Conservation (phyloP, 2,329 filamentous ascomycete genomes). For the Moelleriella libera region DNA sequence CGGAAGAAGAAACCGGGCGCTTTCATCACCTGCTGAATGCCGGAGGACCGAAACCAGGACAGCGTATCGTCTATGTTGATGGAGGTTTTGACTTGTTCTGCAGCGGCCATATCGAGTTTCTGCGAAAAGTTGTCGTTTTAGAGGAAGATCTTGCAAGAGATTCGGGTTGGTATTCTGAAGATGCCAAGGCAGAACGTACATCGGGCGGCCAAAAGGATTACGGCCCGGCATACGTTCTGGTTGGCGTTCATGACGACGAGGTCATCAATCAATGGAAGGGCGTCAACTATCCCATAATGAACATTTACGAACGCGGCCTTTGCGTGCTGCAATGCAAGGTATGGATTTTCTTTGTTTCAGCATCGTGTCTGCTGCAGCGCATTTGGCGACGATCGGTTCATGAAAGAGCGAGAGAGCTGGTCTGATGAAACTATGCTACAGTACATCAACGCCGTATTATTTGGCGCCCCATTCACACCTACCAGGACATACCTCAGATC, state of each 20-base stretch:
- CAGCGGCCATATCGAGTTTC: constrained; percentile 91
- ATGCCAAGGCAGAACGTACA: constrained; percentile 47
- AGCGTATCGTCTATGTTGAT: constrained; percentile 86
- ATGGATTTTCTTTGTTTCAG: constrained; percentile 14
- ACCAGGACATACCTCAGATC: constrained; percentile 62
- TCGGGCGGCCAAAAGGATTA: constrained; percentile 54
- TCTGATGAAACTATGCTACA: constrained; percentile 17
- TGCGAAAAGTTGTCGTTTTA: constrained; percentile 58
- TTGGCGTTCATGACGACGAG: constrained; percentile 85
- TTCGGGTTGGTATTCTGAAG: constrained; percentile 61
- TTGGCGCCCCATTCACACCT: constrained; percentile 80
- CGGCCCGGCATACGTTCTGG: constrained; percentile 72
- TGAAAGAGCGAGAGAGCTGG: no score
- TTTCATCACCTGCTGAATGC: constrained; percentile 60
- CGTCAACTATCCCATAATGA: constrained; percentile 99
- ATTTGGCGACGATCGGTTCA: no score
- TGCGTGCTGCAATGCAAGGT: constrained; percentile 92
- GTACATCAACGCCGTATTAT: constrained; percentile 79
- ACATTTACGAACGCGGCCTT: constrained; percentile 88
- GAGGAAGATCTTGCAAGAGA: constrained; percentile 57
- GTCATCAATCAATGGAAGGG: constrained; percentile 97
- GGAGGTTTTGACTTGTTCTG: constrained; percentile 96
- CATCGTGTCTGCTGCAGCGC: not conserved
- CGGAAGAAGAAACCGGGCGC: constrained; percentile 43
- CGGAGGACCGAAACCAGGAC: constrained; percentile 56